phyloP scores from a whole-genome alignment of 495 filamentous ascomycete genomes.

The Melanomma pulvis-pyrius region DNA sequence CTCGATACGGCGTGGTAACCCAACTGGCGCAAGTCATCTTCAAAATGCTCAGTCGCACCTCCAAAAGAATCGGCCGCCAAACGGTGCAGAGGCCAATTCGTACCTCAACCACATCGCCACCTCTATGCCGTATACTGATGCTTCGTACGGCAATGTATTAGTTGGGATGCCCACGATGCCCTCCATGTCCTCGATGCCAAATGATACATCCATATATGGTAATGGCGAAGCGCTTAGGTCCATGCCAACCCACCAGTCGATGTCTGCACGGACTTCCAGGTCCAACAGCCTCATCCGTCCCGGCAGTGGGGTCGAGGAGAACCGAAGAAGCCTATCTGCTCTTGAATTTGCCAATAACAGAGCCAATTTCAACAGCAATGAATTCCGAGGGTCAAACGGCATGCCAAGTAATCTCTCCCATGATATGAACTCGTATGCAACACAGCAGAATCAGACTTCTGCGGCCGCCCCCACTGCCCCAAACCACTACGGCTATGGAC shows the following conservation, averaged over 20 bases:
- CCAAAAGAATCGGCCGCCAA: constrained; percentile 57
- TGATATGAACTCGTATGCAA: constrained; percentile 21
- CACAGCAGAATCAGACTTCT: constrained; percentile 21
- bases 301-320: constrained; percentile 32
- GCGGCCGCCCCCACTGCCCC: not conserved
- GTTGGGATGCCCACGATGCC: constrained; percentile 24
- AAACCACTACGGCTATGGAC: constrained; percentile 29
- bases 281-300: constrained; percentile 39
- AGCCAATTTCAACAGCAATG: constrained; percentile 28
- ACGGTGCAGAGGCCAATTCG: constrained; percentile 22
- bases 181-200: constrained; percentile 20
- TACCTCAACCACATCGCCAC: constrained; percentile 31
- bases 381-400: constrained; percentile 15
- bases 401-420: constrained; percentile 26
- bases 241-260: constrained; percentile 10
- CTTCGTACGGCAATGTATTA: constrained; percentile 24
- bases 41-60: constrained; percentile 87
- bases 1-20: constrained; percentile 91
- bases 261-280: constrained; percentile 37
- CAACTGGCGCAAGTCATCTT: constrained; percentile 86
- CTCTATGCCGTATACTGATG: constrained; percentile 28
- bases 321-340: constrained; percentile 34
- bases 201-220: constrained; percentile 23
- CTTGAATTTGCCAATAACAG: constrained; percentile 28
- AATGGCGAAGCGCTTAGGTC: constrained; percentile 17